Conservation (phyloP, 441 rosid species). For the Sinapis alba region DNA sequence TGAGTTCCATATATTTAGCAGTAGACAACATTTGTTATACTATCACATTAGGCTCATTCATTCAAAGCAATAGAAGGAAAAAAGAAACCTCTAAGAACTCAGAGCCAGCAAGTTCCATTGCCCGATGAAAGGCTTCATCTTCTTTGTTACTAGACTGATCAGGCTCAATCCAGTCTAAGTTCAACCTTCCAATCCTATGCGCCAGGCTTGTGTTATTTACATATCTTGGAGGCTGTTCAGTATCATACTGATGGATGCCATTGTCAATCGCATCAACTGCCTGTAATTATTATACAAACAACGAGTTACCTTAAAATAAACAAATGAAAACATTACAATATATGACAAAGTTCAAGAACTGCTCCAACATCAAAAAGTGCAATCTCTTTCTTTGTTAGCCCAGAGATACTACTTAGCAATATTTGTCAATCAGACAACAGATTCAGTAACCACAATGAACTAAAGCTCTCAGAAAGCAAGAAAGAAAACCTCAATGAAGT, state of each 20-base stretch:
- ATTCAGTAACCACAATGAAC: not conserved
- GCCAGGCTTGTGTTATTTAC: conserved; percentile 47
- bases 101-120: conserved; percentile 51
- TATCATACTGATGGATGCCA: conserved; percentile 50
- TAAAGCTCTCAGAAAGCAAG: conserved; percentile 6
- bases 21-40: not conserved
- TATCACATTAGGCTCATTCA: not conserved
- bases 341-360: conserved; percentile 1
- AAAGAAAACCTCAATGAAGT: conserved; percentile 53
- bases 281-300: conserved; percentile 27
- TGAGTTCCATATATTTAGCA: not conserved
- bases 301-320: not conserved
- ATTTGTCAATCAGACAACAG: not conserved
- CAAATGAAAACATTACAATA: not conserved
- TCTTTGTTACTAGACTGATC: conserved; percentile 51
- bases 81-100: conserved; percentile 51
- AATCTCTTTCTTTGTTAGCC: not conserved
- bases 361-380: not conserved
- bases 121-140: conserved; percentile 53
- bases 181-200: conserved; percentile 48
- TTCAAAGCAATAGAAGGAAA: not conserved
- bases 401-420: not conserved
- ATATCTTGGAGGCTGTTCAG: conserved; percentile 51
- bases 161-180: conserved; percentile 58
- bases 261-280: conserved; percentile 63